phyloP scores from a whole-genome alignment of 768 basidiomycete species.

The Mycena alexandri region DNA sequence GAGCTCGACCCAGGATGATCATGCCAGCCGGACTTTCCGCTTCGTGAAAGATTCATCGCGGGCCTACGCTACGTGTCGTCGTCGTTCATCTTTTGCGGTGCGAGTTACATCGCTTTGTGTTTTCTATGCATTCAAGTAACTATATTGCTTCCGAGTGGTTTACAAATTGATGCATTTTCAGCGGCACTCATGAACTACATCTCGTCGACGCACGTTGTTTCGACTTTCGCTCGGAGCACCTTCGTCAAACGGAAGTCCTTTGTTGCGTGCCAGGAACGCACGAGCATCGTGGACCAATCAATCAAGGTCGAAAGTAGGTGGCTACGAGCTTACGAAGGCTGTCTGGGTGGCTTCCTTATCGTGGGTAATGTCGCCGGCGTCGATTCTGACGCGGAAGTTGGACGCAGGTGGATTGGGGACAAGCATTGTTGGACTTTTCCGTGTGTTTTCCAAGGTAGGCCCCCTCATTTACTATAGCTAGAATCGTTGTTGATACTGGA shows the following conservation, averaged over 20 bases:
- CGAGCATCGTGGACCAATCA: too few relatives aligned
- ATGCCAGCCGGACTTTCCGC: neutral
- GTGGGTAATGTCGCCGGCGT: too few relatives aligned
- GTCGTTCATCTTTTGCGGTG: conserved; percentile 4
- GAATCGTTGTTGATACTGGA: too few relatives aligned
- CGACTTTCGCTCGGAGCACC: neutral
- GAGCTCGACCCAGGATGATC: conserved; percentile 1
- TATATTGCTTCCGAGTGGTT: neutral
- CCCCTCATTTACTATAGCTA: too few relatives aligned
- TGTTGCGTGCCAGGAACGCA: neutral
- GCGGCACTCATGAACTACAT: neutral
- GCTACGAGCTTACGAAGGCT: too few relatives aligned
- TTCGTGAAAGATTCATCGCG: neutral
- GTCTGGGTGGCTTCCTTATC: too few relatives aligned
- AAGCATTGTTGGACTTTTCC: too few relatives aligned
- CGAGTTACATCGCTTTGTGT: conserved; percentile 2
- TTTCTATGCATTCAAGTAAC: conserved; percentile 8
- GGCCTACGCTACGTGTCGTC: neutral
- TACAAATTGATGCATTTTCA: neutral
- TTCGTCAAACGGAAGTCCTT: neutral
- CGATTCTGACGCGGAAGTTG: too few relatives aligned
- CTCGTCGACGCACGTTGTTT: neutral
- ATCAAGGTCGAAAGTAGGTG: too few relatives aligned
- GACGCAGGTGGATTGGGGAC: too few relatives aligned
- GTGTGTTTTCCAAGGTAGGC: too few relatives aligned